Base-by-base conservation (phyloP, 331 rosid species). In the Malus hybrid region DNA sequence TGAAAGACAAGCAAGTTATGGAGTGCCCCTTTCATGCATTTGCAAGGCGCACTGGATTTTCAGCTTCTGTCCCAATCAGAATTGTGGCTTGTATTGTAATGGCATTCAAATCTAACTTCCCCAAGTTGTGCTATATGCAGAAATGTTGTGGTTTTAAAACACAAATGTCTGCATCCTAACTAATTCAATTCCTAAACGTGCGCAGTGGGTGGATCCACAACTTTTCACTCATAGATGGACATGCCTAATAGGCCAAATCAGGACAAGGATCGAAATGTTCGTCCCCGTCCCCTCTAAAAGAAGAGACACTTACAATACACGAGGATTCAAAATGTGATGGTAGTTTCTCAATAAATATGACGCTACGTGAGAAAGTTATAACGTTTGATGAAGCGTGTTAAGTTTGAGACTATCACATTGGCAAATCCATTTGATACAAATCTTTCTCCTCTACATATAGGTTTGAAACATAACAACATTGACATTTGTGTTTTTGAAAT, bases 161-260 rank as follows among this genome's bases (percentile, higher is more conserved):
- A 55, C 28, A 58, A 6, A 30, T 34, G 68, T 36, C 58, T 39
- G 42, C 58, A 13, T 72, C 68, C 82, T 77, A 78, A 64, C 44
- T 76, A 66, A 65, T 10, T 57, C 22, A 75, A 65, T 80, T 73
- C 46, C 70, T 30, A 72, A 88, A 88, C 80, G 85, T 86, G 85
- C 36, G 20, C 44, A 69, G 78, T 65, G 80, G 80, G 13, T 53
- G 74, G 81, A 75, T 81, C 84, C 14, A 61, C 62, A 80, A 75
- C 33, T 76, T 28, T 65, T 68, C 82, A 57, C 55, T 52, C 75
- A 73, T 57, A 77, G 76, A 77, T 75, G 66, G 74, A 39, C 70
- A 28, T 26, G 20, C 24, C 44, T 30, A 42, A 32, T 6, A 30
- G 44, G 42, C 24, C 68, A 29, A 30, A 30, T 15, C 44, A 16